Percentiles rank a stretch among this genome's conserved stretches.
These are phyloP conservation scores for Aspergillus sp. DNA, from an alignment of 2,329 filamentous ascomycete species.

Conservation along the genomic window DNA sequence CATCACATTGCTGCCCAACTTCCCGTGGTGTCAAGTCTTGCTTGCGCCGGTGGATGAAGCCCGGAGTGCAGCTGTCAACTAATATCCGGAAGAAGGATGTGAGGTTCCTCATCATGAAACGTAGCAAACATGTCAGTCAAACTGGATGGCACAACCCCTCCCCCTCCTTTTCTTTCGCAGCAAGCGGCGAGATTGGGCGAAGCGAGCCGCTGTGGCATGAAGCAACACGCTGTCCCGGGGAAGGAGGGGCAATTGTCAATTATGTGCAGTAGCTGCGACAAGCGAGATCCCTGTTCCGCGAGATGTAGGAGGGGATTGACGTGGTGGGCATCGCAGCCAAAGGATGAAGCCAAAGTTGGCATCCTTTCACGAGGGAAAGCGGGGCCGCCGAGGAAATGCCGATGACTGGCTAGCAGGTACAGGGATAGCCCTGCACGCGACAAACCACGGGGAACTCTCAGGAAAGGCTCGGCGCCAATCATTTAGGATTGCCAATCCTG, in stretches of 20 bases:
- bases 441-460: slow-evolving; percentile 4
- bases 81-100: slow-evolving; percentile 6
- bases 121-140: neutral
- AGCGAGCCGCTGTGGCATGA: neutral
- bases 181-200: neutral
- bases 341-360: slow-evolving; percentile 14
- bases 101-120: slow-evolving; percentile 10
- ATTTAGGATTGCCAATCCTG: slow-evolving; percentile 13
- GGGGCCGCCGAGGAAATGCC: slow-evolving; percentile 9
- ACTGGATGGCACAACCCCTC: slow-evolving; percentile 2
- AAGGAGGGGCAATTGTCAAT: slow-evolving; percentile 6
- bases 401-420: slow-evolving; percentile 5
- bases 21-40: slow-evolving; percentile 15
- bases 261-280: slow-evolving; percentile 7
- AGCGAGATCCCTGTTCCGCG: slow-evolving; percentile 19
- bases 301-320: slow-evolving; percentile 19
- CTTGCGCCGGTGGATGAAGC: neutral
- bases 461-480: slow-evolving; percentile 13
- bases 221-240: neutral
- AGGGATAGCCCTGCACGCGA: slow-evolving; percentile 11
- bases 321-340: slow-evolving; percentile 21
- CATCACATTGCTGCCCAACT: slow-evolving; percentile 40
- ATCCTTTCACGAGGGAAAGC: slow-evolving; percentile 19
- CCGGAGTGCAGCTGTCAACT: neutral
- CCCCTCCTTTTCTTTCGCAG: slow-evolving; percentile 1